Conservation (phyloP, 2,329 filamentous ascomycete genomes). For the Exophiala oligosperma region DNA sequence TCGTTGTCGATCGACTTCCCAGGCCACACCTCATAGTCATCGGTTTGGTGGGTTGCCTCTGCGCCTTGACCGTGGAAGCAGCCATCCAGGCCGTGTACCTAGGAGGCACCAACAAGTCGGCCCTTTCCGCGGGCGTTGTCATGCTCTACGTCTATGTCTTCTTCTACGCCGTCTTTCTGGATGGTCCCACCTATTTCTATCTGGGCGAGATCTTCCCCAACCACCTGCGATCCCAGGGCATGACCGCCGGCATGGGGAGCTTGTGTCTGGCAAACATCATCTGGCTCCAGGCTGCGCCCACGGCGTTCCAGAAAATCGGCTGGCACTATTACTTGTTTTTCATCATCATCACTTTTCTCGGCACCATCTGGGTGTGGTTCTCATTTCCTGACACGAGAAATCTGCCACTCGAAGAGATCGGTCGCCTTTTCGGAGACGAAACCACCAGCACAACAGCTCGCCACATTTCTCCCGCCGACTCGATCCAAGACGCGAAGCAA, state of each 20-base stretch:
- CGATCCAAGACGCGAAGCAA: too few species aligned
- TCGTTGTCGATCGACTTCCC: conserved; percentile 7
- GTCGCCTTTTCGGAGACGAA: conserved; percentile 35
- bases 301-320: conserved; percentile 34
- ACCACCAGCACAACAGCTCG: neutral
- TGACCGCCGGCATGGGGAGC: conserved; percentile 1
- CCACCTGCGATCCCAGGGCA: conserved; percentile 14
- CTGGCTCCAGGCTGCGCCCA: conserved; percentile 27
- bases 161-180: neutral
- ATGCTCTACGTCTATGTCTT: conserved; percentile 38
- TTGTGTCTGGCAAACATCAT: conserved; percentile 8
- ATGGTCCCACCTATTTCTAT: conserved; percentile 10
- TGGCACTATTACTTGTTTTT: conserved; percentile 35
- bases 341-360: conserved; percentile 5
- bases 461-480: too few species aligned
- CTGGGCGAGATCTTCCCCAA: conserved; percentile 16
- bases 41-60: neutral
- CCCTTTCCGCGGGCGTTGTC: neutral
- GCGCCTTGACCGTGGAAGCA: neutral
- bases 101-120: neutral
- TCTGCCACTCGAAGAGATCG: conserved; percentile 36
- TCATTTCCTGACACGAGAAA: conserved; percentile 33
- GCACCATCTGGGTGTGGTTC: conserved; percentile 1
- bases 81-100: neutral
- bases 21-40: neutral